Evolutionary conservation across 2,329 filamentous ascomycete species (phyloP).

Genomic region (Aspergillus uvarum): DNA sequence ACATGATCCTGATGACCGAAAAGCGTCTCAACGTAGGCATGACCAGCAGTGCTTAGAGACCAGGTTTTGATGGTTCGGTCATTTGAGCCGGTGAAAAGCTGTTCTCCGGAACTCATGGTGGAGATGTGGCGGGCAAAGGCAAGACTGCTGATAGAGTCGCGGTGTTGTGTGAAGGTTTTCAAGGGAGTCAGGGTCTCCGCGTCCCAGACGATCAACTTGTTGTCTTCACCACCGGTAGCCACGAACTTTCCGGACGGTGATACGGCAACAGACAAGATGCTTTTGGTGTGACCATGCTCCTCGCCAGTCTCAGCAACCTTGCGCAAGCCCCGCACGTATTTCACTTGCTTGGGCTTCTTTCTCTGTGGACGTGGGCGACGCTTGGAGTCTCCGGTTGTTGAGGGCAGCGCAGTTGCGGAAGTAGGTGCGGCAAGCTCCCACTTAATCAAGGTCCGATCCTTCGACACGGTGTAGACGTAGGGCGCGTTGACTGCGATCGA

Average conservation of each 20-base stretch:
- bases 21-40: constrained; percentile 91
- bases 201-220: constrained; percentile 84
- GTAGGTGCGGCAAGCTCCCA: constrained; percentile 70
- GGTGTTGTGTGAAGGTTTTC: constrained; percentile 85
- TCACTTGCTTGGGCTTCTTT: constrained; percentile 47
- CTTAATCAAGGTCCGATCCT: constrained; percentile 81
- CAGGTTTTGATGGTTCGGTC: constrained; percentile 95
- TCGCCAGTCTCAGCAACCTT: constrained; percentile 41
- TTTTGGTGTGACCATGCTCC: constrained; percentile 71
- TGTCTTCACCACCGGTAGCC: constrained; percentile 84
- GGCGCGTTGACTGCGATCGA: constrained; percentile 76
- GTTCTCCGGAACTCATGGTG: constrained; percentile 61
- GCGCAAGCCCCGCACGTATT: constrained; percentile 50
- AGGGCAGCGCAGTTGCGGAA: constrained; percentile 31
- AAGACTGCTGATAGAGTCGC: constrained; percentile 80
- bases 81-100: constrained; percentile 85
- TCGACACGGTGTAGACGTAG: constrained; percentile 83
- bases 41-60: constrained; percentile 73
- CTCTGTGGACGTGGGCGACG: constrained; percentile 52
- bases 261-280: constrained; percentile 80
- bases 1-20: constrained; percentile 95
- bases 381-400: constrained; percentile 62
- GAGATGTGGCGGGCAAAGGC: constrained; percentile 77
- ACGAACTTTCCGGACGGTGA: constrained; percentile 88
- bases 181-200: constrained; percentile 74